Conservation (phyloP, 2,329 filamentous ascomycete genomes). For the Pestalotiopsis sp. region DNA sequence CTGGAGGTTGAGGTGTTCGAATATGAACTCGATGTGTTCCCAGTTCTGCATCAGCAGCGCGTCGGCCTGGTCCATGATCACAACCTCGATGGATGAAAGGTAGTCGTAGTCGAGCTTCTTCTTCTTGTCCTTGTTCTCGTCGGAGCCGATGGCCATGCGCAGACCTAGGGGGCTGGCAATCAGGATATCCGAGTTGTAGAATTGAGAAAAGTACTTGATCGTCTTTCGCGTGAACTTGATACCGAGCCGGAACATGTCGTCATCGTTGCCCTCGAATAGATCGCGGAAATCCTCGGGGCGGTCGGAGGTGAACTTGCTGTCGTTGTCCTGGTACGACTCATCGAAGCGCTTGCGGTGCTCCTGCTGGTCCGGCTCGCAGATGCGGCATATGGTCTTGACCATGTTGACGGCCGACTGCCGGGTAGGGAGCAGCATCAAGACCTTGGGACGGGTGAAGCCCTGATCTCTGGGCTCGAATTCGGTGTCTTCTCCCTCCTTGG, state of each 20-base stretch:
- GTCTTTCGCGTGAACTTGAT: constrained; percentile 97
- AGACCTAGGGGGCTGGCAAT: constrained; percentile 88
- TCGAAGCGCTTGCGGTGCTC: constrained; percentile 94
- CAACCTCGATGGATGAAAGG: constrained; percentile 88
- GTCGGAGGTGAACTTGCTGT: constrained; percentile 69
- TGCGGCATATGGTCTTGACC: constrained; percentile 72
- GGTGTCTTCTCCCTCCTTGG: constrained; percentile 63
- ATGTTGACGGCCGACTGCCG: constrained; percentile 81
- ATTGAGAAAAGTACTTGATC: constrained; percentile 90
- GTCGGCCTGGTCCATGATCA: constrained; percentile 89
- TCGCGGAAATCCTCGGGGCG: constrained; percentile 87
- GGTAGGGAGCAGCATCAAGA: constrained; percentile 87
- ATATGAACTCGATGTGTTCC: constrained; percentile 92
- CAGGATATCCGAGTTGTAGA: constrained; percentile 96
- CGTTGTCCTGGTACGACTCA: constrained; percentile 74
- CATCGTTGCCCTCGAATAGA: constrained; percentile 91
- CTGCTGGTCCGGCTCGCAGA: constrained; percentile 85
- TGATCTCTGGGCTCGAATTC: constrained; percentile 84
- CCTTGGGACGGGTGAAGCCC: constrained; percentile 92
- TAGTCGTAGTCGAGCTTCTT: constrained; percentile 75
- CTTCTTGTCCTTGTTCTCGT: constrained; percentile 66
- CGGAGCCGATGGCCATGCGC: constrained; percentile 84
- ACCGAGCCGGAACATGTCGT: constrained; percentile 96
- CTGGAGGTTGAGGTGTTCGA: constrained; percentile 87
- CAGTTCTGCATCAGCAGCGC: constrained; percentile 97